These are phyloP conservation scores for Aspergillus steynii DNA, from an alignment of 495 filamentous ascomycete species.

Conservation along the genomic window DNA sequence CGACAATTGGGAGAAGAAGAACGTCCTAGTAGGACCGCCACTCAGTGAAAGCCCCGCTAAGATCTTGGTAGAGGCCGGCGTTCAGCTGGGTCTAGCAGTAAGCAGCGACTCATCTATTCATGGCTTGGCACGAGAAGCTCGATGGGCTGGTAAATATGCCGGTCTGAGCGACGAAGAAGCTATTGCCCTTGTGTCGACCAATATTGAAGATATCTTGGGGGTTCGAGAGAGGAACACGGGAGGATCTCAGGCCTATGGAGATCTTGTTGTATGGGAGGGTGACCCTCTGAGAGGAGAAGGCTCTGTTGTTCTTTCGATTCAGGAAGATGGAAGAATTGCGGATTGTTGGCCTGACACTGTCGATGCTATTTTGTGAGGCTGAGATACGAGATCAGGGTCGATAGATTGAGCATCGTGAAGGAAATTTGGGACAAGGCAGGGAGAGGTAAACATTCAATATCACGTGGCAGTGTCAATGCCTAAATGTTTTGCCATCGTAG, in stretches of 20 bases:
- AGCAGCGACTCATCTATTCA: constrained; percentile 27
- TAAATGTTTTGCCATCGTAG: too few relatives aligned
- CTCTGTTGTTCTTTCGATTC: not conserved
- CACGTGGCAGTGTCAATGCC: too few relatives aligned
- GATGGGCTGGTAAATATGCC: constrained; percentile 20
- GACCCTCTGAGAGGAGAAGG: constrained; percentile 8
- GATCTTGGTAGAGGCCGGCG: constrained; percentile 2
- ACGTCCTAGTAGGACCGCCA: constrained; percentile 50
- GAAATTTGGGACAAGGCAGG: too few relatives aligned
- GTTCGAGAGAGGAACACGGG: not conserved
- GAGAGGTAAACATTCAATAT: too few relatives aligned
- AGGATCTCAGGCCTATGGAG: not conserved
- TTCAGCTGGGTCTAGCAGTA: constrained; percentile 5
- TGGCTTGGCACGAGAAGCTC: constrained; percentile 30
- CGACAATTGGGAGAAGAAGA: constrained; percentile 45
- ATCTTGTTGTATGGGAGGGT: constrained; percentile 9
- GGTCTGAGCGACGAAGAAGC: not conserved
- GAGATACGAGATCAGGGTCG: too few relatives aligned
- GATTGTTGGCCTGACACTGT: not conserved
- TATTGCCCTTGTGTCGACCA: constrained; percentile 9
- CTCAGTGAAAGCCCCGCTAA: constrained; percentile 27
- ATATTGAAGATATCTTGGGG: constrained; percentile 8
- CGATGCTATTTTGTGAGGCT: not conserved
- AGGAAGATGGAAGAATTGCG: not conserved
- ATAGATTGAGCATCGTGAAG: too few relatives aligned